Evolutionary conservation across 78 protist genomes (phyloP).

Genomic region (Dictyostelium capitatum): DNA sequence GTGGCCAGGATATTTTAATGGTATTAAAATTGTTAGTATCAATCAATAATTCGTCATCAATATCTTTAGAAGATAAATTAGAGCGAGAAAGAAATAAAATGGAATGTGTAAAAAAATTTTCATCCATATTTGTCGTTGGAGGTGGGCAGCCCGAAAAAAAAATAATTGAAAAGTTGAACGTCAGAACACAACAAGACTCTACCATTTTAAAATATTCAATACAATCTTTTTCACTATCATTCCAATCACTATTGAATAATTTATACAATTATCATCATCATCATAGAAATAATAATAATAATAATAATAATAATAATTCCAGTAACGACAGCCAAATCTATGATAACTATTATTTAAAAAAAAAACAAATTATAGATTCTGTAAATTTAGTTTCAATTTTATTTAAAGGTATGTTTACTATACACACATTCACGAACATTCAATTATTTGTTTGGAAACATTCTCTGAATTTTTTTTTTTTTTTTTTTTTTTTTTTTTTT

Average conservation of each 20-base stretch:
- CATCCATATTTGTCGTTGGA: not conserved
- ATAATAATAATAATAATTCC: no score
- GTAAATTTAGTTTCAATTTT: not conserved
- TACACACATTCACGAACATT: no score
- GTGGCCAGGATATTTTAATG: not conserved
- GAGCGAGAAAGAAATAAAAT: not conserved
- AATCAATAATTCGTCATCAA: not conserved
- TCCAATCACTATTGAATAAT: not conserved
- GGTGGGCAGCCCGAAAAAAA: not conserved
- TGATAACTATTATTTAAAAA: constrained; percentile 14
- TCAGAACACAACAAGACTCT: not conserved
- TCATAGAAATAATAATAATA: no score
- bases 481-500: not conserved
- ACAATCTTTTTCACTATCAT: not conserved
- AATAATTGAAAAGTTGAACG: not conserved
- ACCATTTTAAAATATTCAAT: not conserved
- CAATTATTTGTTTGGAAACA: not conserved
- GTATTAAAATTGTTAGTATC: not conserved
- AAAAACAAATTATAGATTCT: constrained; percentile 10
- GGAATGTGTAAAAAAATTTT: not conserved
- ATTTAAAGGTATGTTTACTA: not conserved
- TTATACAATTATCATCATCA: not conserved
- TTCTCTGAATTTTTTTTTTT: not conserved
- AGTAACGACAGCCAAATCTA: no score
- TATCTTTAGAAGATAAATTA: no score